phyloP scores from a whole-genome alignment of 257 asterid genomes.

The Agastache rugosa region DNA sequence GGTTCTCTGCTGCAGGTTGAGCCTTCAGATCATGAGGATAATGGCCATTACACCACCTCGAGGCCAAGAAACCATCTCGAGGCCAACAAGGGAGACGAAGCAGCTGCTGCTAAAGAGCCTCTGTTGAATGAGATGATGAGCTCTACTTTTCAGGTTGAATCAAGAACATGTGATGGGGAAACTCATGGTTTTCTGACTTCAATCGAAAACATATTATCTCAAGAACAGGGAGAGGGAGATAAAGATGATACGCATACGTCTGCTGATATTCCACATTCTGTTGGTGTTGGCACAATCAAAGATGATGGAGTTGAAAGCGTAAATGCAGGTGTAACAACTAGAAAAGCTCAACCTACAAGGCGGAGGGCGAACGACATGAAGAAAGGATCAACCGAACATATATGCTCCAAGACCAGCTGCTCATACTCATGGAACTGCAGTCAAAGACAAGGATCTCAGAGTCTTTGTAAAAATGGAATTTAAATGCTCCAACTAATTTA shows the following conservation, averaged over 20 bases:
- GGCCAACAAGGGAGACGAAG: slow-evolving; percentile 36
- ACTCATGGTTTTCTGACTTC: slow-evolving; percentile 42
- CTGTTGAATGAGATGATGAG: slow-evolving; percentile 16
- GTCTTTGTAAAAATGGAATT: slow-evolving; percentile 5
- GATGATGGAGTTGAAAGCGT: slow-evolving; percentile 16
- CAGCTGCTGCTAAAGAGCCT: slow-evolving; percentile 24
- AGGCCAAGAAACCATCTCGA: slow-evolving; percentile 30
- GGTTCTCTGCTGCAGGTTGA: slow-evolving; percentile 41
- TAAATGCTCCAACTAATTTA: neutral
- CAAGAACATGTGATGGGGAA: slow-evolving; percentile 31
- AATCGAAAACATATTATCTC: slow-evolving; percentile 43
- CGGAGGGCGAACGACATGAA: slow-evolving; percentile 47
- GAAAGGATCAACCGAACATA: slow-evolving; percentile 46
- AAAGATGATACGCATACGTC: slow-evolving; percentile 5
- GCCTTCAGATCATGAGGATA: slow-evolving; percentile 55
- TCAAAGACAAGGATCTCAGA: slow-evolving; percentile 49
- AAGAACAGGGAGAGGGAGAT: slow-evolving; percentile 34
- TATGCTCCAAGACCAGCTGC: slow-evolving; percentile 31
- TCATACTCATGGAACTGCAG: slow-evolving; percentile 40
- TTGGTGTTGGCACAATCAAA: slow-evolving; percentile 16
- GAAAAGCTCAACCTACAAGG: slow-evolving; percentile 46
- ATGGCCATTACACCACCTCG: slow-evolving; percentile 37
- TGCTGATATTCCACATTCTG: slow-evolving; percentile 24
- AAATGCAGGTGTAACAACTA: slow-evolving; percentile 17
- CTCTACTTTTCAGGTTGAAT: slow-evolving; percentile 34